A percentile compares a stretch with the other conserved stretches of the same genome.
phyloP scores from a whole-genome alignment of 2,329 filamentous ascomycete genomes.

The Cytospora piceicola region DNA sequence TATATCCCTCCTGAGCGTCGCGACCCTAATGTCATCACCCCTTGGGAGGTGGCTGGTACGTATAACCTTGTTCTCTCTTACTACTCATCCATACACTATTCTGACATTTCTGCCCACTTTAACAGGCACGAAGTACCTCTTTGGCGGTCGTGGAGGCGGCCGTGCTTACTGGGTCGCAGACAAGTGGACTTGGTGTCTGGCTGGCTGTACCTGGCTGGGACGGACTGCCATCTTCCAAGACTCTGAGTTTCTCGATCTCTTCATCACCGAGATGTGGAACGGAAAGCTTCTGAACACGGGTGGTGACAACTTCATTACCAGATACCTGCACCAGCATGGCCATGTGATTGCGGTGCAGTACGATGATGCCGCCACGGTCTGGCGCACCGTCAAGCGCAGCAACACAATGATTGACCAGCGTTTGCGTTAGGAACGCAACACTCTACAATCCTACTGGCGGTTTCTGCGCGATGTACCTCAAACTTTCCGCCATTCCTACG shows the following conservation, averaged over 20 bases:
- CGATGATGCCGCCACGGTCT: constrained; percentile 7
- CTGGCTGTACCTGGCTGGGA: constrained; percentile 19
- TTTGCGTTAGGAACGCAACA: constrained; percentile 21
- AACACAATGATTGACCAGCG: constrained; percentile 21
- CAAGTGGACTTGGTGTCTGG: constrained; percentile 24
- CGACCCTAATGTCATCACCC: neutral
- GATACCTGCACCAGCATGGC: constrained; percentile 8
- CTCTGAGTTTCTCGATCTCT: neutral
- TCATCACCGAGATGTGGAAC: constrained; percentile 7
- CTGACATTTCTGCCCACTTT: neutral
- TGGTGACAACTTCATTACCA: constrained; percentile 12
- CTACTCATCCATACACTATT: neutral
- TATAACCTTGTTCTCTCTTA: neutral
- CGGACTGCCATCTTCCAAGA: constrained; percentile 20
- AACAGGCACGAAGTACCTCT: constrained; percentile 19
- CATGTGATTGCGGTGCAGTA: constrained; percentile 8
- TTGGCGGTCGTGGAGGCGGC: constrained; percentile 15
- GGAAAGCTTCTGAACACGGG: constrained; percentile 11
- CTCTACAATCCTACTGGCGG: constrained; percentile 13
- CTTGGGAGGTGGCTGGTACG: constrained; percentile 23
- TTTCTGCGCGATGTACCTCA: constrained; percentile 12
- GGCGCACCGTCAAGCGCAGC: constrained; percentile 13
- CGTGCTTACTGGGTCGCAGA: constrained; percentile 5
- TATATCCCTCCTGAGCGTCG: constrained; percentile 15
- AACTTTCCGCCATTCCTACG: constrained; percentile 14